phyloP scores from a whole-genome alignment of 2,329 filamentous ascomycete genomes.

The Scedosporium aurantiacum region DNA sequence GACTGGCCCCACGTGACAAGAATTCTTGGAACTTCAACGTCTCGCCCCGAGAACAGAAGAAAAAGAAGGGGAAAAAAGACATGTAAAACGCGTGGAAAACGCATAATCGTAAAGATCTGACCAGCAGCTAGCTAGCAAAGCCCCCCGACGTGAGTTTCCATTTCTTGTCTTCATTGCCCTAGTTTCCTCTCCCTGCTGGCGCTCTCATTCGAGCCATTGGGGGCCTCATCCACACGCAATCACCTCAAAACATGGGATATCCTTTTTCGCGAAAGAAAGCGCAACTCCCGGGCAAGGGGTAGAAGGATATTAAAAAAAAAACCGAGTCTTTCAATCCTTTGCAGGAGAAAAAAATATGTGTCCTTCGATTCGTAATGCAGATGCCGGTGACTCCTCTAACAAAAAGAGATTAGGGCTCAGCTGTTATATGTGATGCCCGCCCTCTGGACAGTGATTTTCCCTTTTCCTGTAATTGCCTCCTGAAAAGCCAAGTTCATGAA shows the following conservation, averaged over 20 bases:
- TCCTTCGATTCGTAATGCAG: conserved; percentile 14
- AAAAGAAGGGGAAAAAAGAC: background rate
- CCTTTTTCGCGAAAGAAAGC: background rate
- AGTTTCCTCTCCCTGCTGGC: background rate
- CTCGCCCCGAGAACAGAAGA: too few species aligned
- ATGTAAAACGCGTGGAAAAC: background rate
- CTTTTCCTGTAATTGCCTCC: background rate
- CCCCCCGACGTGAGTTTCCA: background rate
- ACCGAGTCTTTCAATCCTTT: background rate
- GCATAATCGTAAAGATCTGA: background rate
- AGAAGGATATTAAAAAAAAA: background rate
- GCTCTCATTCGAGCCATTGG: too few species aligned
- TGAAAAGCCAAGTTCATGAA: conserved; percentile 2
- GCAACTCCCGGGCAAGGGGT: background rate
- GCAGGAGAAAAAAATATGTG: conserved; percentile 1
- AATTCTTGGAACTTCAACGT: background rate
- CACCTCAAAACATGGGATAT: background rate
- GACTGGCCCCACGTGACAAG: background rate
- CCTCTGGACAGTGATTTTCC: background rate
- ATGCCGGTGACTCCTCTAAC: conserved; percentile 14
- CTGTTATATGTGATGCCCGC: conserved; percentile 1
- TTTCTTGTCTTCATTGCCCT: background rate
- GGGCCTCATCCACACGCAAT: background rate
- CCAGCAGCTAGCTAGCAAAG: background rate
- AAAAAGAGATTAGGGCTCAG: conserved; percentile 11